A percentile compares a stretch with the other conserved stretches of the same genome.
phyloP scores from a whole-genome alignment of 2,329 filamentous ascomycete genomes.

The Neurospora sp. region DNA sequence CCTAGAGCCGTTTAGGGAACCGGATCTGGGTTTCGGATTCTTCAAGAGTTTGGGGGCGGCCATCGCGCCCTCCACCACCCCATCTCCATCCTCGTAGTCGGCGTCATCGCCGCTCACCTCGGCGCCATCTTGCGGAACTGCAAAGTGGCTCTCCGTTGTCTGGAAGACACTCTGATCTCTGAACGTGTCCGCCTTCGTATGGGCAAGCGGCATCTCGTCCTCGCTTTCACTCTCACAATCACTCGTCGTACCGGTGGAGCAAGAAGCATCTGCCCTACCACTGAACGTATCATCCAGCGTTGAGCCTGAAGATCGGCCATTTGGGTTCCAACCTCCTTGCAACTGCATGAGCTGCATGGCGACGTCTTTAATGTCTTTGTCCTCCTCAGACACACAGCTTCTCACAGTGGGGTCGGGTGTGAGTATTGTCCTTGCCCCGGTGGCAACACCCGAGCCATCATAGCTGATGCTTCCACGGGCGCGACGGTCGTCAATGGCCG shows the following conservation, averaged over 20 bases:
- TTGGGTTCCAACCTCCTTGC: slow-evolving; percentile 86
- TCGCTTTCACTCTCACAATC: slow-evolving; percentile 64
- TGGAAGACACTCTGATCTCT: slow-evolving; percentile 37
- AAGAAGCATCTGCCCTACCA: slow-evolving; percentile 74
- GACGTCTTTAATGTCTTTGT: slow-evolving; percentile 86
- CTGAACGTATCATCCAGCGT: slow-evolving; percentile 91
- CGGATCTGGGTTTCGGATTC: slow-evolving; percentile 26
- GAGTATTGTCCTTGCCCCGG: slow-evolving; percentile 56
- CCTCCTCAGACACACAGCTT: slow-evolving; percentile 93
- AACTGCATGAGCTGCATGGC: slow-evolving; percentile 94
- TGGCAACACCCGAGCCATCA: slow-evolving; percentile 27
- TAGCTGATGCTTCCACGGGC: slow-evolving; percentile 55
- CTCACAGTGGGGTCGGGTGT: slow-evolving; percentile 96
- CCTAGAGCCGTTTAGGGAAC: slow-evolving; percentile 26
- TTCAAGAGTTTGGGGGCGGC: slow-evolving; percentile 31
- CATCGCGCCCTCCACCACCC: slow-evolving; percentile 27
- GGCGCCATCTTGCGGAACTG: slow-evolving; percentile 28
- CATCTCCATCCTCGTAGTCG: slow-evolving; percentile 42
- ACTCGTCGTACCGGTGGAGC: slow-evolving; percentile 76
- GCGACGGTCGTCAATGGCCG: slow-evolving; percentile 51
- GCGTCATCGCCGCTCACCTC: slow-evolving; percentile 51
- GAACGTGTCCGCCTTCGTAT: slow-evolving; percentile 43
- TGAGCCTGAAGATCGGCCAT: slow-evolving; percentile 85
- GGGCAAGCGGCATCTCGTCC: slow-evolving; percentile 47
- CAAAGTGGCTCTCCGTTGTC: slow-evolving; percentile 44